These are phyloP conservation scores for Aspergillus piperis DNA, from an alignment of 2,329 filamentous ascomycete species.

Conservation along the genomic window DNA sequence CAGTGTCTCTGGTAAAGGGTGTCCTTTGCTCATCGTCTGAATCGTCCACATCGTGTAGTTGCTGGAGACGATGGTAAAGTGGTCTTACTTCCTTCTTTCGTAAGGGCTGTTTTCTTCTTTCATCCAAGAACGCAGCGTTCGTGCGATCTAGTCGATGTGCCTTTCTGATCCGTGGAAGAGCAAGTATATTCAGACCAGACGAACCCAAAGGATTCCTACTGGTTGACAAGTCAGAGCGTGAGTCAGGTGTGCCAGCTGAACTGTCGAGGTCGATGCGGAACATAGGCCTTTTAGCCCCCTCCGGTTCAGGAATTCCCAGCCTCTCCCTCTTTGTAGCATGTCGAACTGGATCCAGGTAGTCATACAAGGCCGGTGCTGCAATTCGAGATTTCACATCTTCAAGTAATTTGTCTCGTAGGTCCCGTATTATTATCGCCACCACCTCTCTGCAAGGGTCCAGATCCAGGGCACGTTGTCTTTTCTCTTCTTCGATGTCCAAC, in stretches of 20 bases:
- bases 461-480: conserved; percentile 79
- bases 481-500: conserved; percentile 84
- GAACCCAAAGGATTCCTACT: conserved; percentile 41
- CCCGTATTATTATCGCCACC: conserved; percentile 72
- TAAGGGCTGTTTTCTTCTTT: conserved; percentile 59
- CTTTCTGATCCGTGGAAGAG: conserved; percentile 76
- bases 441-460: conserved; percentile 90
- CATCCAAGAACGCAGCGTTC: conserved; percentile 68
- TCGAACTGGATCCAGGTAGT: conserved; percentile 78
- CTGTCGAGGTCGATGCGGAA: conserved; percentile 61
- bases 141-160: conserved; percentile 58
- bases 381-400: conserved; percentile 86
- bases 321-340: conserved; percentile 77
- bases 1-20: conserved; percentile 72
- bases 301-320: conserved; percentile 72
- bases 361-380: conserved; percentile 75
- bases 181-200: conserved; percentile 58
- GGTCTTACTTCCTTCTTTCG: conserved; percentile 69
- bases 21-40: conserved; percentile 79
- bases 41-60: conserved; percentile 75
- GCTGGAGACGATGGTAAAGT: conserved; percentile 76
- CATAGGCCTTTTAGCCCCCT: conserved; percentile 58
- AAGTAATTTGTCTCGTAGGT: conserved; percentile 83
- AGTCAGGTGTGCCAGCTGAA: conserved; percentile 64
- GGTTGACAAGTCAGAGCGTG: conserved; percentile 42